Evolutionary conservation across 345 rosid genomes (phyloP), one percentile per base, ranked within the genome.

Genomic region (Combretum micranthum): DNA sequence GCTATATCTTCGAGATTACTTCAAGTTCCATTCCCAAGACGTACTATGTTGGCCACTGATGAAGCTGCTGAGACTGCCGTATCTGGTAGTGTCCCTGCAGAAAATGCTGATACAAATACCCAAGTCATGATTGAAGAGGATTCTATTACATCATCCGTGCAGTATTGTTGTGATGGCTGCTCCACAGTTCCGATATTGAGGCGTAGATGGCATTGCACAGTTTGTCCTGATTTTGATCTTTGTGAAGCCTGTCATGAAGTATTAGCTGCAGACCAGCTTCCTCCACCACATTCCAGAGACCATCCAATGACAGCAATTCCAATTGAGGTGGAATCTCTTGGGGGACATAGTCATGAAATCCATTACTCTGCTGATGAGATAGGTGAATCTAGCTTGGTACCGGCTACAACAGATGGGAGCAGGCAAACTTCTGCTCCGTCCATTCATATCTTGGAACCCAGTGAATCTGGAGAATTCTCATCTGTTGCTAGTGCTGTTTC

Each of bases 1-100:
- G 97, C 99, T 43, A 89, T 93, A 79, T 87, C 99, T 22, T 89
- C 99, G 55, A 89, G 95, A 74, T 77, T 93, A 70, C 97, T 93
- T 63, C 99, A 93, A 80, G 99, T 93, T 66, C 99, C 99, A 55
- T 93, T 93, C 72, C 97, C 99, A 64, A 93, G 83, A 74, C 99
- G 89, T 73, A 89, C 94, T 44, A 83, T 87, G 80, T 74, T 89
- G 75, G 77, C 84, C 51, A 69, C 81, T 67, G 99, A 93, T 72
- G 99, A 93, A 65, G 75, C 75, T 64, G 82, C 57, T 17, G 96
- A 93, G 63, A 80, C 61, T 72, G 71, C 73, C 16, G 77, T 70
- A 55, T 70, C 91, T 66, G 68, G 80, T 43, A 59, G 88, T 57
- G 77, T 80, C 56, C 79, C 84, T 22, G 68, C 69, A 67, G 89